Evolutionary conservation across 2,329 filamentous ascomycete species (phyloP).

Genomic region (Mariannaea sp.): DNA sequence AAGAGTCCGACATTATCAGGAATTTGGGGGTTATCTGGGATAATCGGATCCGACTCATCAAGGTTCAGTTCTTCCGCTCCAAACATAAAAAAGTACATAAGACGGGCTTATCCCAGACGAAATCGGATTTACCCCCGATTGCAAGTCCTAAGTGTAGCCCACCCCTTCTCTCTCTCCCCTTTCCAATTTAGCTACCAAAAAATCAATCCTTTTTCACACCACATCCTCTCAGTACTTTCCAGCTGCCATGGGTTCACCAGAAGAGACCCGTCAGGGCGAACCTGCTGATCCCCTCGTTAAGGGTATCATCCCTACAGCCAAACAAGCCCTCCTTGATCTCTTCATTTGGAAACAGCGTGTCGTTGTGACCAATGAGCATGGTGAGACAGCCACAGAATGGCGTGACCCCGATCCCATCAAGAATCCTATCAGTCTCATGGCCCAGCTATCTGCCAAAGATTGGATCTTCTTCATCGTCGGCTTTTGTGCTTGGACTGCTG

Average conservation of each 20-base stretch:
- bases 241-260: not conserved
- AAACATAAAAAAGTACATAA: not conserved
- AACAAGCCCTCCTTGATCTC: constrained; percentile 66
- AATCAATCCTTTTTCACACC: not conserved
- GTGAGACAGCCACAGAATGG: constrained; percentile 71
- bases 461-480: constrained; percentile 81
- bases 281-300: constrained; percentile 70
- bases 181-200: no score
- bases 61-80: not conserved
- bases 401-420: constrained; percentile 66
- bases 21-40: constrained; percentile 11
- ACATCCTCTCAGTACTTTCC: constrained; percentile 4
- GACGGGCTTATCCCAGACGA: no score
- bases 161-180: no score
- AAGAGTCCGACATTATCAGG: constrained; percentile 6
- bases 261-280: constrained; percentile 41
- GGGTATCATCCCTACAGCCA: constrained; percentile 67
- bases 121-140: no score
- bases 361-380: constrained; percentile 65
- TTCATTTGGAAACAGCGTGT: constrained; percentile 78
- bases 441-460: constrained; percentile 64
- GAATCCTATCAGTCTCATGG: constrained; percentile 73
- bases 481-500: constrained; percentile 76
- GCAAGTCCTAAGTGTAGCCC: no score
- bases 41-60: constrained; percentile 19